phyloP scores from a whole-genome alignment of 2,329 filamentous ascomycete species.

The Pestalotiopsis sp. region DNA sequence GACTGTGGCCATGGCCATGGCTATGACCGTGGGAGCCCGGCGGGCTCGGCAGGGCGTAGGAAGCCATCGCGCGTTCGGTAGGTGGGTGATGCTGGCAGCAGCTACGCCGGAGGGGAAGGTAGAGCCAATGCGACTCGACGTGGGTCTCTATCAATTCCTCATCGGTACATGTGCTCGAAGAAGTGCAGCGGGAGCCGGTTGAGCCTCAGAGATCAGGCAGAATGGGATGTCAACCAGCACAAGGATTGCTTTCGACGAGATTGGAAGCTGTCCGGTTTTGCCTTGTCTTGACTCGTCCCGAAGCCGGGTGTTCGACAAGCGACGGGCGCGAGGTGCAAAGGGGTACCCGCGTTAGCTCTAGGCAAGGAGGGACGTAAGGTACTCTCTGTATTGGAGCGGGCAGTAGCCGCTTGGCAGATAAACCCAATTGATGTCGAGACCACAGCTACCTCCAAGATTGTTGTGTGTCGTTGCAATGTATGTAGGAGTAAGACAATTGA shows the following conservation, averaged over 20 bases:
- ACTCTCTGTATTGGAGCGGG: not conserved
- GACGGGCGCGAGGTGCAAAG: not conserved
- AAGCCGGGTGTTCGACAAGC: not conserved
- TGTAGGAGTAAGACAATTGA: not conserved
- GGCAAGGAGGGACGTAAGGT: not conserved
- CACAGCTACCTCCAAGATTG: not conserved
- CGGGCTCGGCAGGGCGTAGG: conserved; percentile 55
- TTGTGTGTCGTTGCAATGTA: not conserved
- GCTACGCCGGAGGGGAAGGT: not conserved
- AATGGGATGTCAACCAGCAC: not conserved
- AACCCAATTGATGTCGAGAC: no score
- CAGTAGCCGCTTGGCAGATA: not conserved
- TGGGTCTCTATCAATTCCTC: conserved; percentile 1
- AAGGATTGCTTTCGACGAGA: not conserved
- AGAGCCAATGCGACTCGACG: conserved; percentile 9
- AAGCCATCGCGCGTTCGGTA: conserved; percentile 41
- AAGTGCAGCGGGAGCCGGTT: not conserved
- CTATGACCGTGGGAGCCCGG: conserved; percentile 50
- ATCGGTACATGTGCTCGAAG: not conserved
- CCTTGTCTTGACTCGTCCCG: not conserved
- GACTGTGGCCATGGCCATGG: conserved; percentile 33
- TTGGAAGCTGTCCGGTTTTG: conserved; percentile 5
- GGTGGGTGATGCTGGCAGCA: not conserved
- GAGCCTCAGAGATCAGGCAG: not conserved
- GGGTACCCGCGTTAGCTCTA: not conserved